Evolutionary conservation across 2,329 filamentous ascomycete species (phyloP), one percentile per base, ranked within the genome.

Genomic region (Colletotrichum godetiae): DNA sequence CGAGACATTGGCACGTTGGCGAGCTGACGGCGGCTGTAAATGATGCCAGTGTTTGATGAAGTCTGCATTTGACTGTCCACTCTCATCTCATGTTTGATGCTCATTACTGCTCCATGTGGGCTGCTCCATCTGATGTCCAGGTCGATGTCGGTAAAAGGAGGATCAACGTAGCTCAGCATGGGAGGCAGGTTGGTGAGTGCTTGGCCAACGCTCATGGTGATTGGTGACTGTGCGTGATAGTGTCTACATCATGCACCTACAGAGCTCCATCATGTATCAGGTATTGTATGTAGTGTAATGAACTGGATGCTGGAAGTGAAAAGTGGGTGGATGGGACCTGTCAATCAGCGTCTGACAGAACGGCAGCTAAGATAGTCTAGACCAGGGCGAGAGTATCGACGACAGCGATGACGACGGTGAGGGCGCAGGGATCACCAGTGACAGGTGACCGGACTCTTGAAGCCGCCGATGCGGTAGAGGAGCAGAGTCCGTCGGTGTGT

Each of bases 321-420:
- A 68, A 72, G 52, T 64, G 42, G 59, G 42, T 64, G 37, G 24
- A 69, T 33, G 37, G 53, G 27, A 66, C 69, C 31, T 64, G 69
- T 62, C 66, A 68, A 72, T 72, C 63, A 68, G 56, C 31, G 63
- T 52, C 58, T 64, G 67, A 49, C 61, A 59, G 67, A 24, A 10
- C 24, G 37, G 59, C 68, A 31, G 27, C 63, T 24, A 68, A 55
- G 52, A 19, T 19, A 49, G 63, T 29, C 63, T 53, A 37, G 68
- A 55, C 60, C 12, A 24, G 61, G 67, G 60, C 42, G 27, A 24
- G 27, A 62, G 52, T 33, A 52, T 52, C 42, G 61, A n/a, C 49
- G 31, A 13, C 13, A n/a, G 19, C 53, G 53, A 29, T 29, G 53
- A 29, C 53, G 53, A 29, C 53, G 53, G 52, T 22, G 13, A 46